phyloP scores from a whole-genome alignment of 306 rosid species.

The Rubus parviflorus region DNA sequence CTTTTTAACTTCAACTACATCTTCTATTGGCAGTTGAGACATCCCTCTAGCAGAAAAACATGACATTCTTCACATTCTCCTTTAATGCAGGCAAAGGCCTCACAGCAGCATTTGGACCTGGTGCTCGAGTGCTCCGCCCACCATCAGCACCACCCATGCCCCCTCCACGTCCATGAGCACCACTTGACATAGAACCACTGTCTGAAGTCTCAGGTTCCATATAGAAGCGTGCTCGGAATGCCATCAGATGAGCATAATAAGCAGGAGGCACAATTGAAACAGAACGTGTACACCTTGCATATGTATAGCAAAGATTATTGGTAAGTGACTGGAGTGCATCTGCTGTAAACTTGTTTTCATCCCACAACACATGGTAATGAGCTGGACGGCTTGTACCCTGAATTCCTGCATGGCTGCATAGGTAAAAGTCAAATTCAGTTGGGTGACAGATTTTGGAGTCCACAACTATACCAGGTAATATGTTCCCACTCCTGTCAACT shows the following conservation, averaged over 20 bases:
- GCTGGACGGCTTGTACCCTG: slow-evolving; percentile 99
- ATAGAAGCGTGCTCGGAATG: slow-evolving; percentile 88
- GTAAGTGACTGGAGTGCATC: slow-evolving; percentile 81
- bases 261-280: slow-evolving; percentile 99
- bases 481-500: slow-evolving; percentile 85
- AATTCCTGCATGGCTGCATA: slow-evolving; percentile 95
- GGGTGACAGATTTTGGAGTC: slow-evolving; percentile 98
- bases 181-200: slow-evolving; percentile 86
- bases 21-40: neutral
- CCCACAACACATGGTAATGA: slow-evolving; percentile 96
- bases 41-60: slow-evolving; percentile 77
- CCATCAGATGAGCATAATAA: slow-evolving; percentile 90
- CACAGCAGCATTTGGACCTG: slow-evolving; percentile 67
- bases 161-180: slow-evolving; percentile 62
- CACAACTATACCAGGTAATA: slow-evolving; percentile 92
- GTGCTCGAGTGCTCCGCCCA: slow-evolving; percentile 56
- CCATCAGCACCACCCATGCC: slow-evolving; percentile 43
- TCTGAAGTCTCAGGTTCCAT: slow-evolving; percentile 92
- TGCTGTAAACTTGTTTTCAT: slow-evolving; percentile 89
- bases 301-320: slow-evolving; percentile 90
- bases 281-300: slow-evolving; percentile 93
- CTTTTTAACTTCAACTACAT: neutral
- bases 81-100: slow-evolving; percentile 85
- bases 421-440: slow-evolving; percentile 87
- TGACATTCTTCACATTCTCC: slow-evolving; percentile 86